Evolutionary conservation across 352 stramenopile species (phyloP), one percentile per base, ranked within the genome.

Genomic region (Phytopythium vexans): DNA sequence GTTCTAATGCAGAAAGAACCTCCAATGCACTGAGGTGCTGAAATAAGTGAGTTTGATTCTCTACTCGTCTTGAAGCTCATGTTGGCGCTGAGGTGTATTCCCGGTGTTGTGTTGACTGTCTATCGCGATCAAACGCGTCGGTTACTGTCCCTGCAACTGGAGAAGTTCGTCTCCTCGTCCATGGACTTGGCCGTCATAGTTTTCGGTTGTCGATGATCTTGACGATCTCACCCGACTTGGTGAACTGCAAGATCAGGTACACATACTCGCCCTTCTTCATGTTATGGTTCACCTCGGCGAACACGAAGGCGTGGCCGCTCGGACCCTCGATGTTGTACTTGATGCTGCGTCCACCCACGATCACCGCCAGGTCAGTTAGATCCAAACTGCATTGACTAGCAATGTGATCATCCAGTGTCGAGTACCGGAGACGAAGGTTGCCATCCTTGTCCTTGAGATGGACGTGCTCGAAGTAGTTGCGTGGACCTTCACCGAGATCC

Each of bases 261-360:
- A 97, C 94, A 60, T 95, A 98, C 66, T 97, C 94, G 46, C 91
- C 90, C 56, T 88, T 94, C 48, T 93, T 88, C 89, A 97, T 97
- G 56, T 85, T 71, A 42, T 88, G 70, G 47, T 88, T 92, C 35
- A 96, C 84, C 70, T 98, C 92, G 2, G 90, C 89, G 73, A 97
- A 98, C 53, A 94, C 91, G 59, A 82, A 85, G 10, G 73, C 91
- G 49, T 92, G 75, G 41, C 81, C 86, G 34, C 87, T 90, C 6
- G 82, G 82, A 31, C 94, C 94, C 68, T 98, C 94, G 53, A 98
- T 76, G 66, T 98, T 98, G 74, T 96, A 98, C 66, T 96, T 92
- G 49, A 98, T 91, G 36, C 89, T 77, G 7, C 60, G 21, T 32
- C 16, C 15, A 36, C n/a, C 21, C 16, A 44, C 31, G 32, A 14